These are phyloP conservation scores for Poterioochromonas sp. DNA, from an alignment of 352 stramenopile genomes.

Conservation along the genomic window DNA sequence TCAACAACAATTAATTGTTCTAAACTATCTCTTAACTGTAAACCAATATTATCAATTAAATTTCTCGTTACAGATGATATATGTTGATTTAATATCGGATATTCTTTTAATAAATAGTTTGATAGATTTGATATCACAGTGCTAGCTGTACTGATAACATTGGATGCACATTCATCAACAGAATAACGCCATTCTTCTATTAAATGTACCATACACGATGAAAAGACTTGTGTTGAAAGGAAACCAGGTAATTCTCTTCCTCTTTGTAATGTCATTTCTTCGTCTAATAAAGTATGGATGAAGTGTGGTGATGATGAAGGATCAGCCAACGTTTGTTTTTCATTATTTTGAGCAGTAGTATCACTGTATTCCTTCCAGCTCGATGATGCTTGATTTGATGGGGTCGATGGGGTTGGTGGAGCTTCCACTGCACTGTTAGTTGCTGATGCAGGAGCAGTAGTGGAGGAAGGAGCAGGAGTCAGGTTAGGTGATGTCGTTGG, in stretches of 20 bases:
- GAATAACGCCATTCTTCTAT: conserved; percentile 35
- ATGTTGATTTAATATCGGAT: background rate
- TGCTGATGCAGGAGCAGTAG: too few relatives aligned
- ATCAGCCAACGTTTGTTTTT: too few relatives aligned
- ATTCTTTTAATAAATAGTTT: background rate
- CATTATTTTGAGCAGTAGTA: too few relatives aligned
- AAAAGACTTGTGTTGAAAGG: conserved; percentile 24
- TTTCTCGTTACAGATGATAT: background rate
- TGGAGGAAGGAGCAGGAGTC: too few relatives aligned
- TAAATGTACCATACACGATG: conserved; percentile 34
- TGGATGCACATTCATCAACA: conserved; percentile 16
- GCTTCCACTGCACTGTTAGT: too few relatives aligned
- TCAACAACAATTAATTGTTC: conserved; percentile 33
- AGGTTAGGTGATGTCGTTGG: too few relatives aligned
- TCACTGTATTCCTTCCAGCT: too few relatives aligned
- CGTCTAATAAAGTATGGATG: background rate
- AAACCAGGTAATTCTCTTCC: conserved; percentile 22
- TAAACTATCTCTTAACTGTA: background rate
- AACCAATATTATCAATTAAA: background rate
- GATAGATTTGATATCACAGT: background rate
- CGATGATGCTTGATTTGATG: too few relatives aligned
- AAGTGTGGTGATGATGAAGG: background rate
- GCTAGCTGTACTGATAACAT: background rate
- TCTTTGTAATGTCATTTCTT: background rate
- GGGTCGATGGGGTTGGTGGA: too few relatives aligned